Base-by-base conservation (phyloP, 352 stramenopile species). In the Phytopythium mirpurense region DNA sequence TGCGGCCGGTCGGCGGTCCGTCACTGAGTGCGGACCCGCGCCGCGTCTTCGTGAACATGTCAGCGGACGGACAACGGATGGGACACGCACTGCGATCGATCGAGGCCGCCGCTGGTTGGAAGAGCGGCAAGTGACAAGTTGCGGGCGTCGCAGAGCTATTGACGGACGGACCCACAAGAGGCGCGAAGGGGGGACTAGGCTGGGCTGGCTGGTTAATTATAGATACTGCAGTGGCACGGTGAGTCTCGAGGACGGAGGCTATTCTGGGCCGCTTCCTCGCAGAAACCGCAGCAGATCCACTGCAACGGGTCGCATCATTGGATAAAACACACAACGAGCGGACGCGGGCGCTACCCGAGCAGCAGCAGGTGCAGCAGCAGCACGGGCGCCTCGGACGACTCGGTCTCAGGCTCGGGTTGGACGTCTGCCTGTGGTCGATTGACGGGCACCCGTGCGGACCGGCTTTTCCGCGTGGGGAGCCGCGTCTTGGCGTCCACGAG, bases 401-500 rank as follows among this genome's bases (percentile, higher is more conserved):
- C 47, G 21, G 27, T 21, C 12, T 21, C 32, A n/a, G n/a, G n/a
- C 24, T 15, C 19, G 21, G 34, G 14, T 4, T 2, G n/a, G 8
- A 29, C 31, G 18, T 43, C 31, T 14, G 19, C 19, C 23, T 7
- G n/a, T 49, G 43, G 4, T 11, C 26, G 23, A 21, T 38, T 5
- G 14, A 18, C 6, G 10, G 14, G 7, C 14, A 24, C 19, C 10
- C 5, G 26, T 10, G 0, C 31, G 1, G 3, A n/a, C 6, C 47
- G 44, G 27, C 14, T 43, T 23, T 32, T 38, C 31, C 47, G 47
- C 32, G 43, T 53, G 21, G 41, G 42, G n/a, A 49, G 40, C 19
- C 50, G 34, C 19, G 41, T 40, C 29, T 52, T 41, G 37, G 26
- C 32, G 43, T 68, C 57, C 29, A 68, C 49, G 27, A 68, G 23